phyloP scores from a whole-genome alignment of 2,329 filamentous ascomycete genomes.

The Calonectria naviculata region DNA sequence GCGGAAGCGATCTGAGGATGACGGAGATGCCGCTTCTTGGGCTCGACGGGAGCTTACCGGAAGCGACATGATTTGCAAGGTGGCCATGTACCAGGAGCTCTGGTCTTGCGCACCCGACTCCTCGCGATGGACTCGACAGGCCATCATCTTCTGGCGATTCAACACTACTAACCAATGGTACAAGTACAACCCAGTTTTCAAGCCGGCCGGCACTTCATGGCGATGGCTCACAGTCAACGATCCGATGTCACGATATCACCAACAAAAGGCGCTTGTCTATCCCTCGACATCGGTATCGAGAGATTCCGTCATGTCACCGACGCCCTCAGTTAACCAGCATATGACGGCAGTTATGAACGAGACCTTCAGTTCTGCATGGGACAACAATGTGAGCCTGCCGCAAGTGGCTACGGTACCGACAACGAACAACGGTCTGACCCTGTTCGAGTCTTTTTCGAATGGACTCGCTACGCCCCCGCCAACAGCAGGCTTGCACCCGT shows the following conservation, averaged over 20 bases:
- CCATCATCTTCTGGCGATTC: constrained; percentile 73
- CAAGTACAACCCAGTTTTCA: constrained; percentile 60
- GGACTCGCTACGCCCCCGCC: constrained; percentile 69
- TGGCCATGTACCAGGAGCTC: constrained; percentile 76
- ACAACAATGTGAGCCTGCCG: constrained; percentile 46
- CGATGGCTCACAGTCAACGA: constrained; percentile 71
- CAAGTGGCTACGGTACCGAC: constrained; percentile 48
- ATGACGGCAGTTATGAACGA: constrained; percentile 67
- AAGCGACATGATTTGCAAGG: constrained; percentile 68
- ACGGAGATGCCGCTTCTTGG: constrained; percentile 54
- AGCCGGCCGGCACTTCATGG: constrained; percentile 68
- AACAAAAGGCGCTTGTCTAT: constrained; percentile 58
- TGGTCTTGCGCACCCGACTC: constrained; percentile 64
- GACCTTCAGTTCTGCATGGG: constrained; percentile 63
- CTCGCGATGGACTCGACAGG: constrained; percentile 65
- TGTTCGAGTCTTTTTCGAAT: constrained; percentile 63
- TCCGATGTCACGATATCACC: constrained; percentile 68
- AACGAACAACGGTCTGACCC: constrained; percentile 48
- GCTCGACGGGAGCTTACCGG: constrained; percentile 55
- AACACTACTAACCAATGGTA: constrained; percentile 63
- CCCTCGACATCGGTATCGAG: constrained; percentile 46
- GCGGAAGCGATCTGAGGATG: constrained; percentile 54
- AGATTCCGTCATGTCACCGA: constrained; percentile 65
- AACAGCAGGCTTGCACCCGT: constrained; percentile 60
- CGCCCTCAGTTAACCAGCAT: constrained; percentile 61